A percentile compares a stretch with the other conserved stretches of the same genome.
Conservation (phyloP, 768 basidiomycete species). For the Termitomyces eurrhizus region DNA sequence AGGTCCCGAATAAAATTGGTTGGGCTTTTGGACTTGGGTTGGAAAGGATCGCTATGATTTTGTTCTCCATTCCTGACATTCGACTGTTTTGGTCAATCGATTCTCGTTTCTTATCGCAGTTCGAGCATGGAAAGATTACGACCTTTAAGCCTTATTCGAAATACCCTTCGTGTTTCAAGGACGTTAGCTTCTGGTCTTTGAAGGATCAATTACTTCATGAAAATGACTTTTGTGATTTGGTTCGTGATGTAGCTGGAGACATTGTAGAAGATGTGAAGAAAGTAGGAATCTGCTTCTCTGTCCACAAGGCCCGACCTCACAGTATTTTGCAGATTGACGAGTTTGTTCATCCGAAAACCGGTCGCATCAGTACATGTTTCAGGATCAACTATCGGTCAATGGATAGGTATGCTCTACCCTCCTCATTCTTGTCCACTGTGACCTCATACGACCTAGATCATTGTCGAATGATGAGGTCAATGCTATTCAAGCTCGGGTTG, state of each 20-base stretch:
- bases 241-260: conserved; percentile 90
- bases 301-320: too few relatives aligned
- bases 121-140: conserved; percentile 68
- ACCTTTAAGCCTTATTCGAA: conserved; percentile 90
- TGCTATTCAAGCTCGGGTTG: conserved; percentile 62
- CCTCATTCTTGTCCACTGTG: neutral
- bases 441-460: conserved; percentile 45
- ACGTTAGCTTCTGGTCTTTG: conserved; percentile 91
- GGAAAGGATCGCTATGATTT: conserved; percentile 96
- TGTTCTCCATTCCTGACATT: conserved; percentile 96
- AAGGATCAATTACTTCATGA: conserved; percentile 65
- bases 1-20: conserved; percentile 77
- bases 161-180: conserved; percentile 91
- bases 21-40: conserved; percentile 99
- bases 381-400: conserved; percentile 94
- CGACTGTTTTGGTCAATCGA: conserved; percentile 96
- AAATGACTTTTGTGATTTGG: conserved; percentile 95
- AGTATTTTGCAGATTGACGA: conserved; percentile 68
- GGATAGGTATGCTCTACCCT: conserved; percentile 63
- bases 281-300: conserved; percentile 38
- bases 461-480: conserved; percentile 90
- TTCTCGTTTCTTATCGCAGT: conserved; percentile 83
- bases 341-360: conserved; percentile 87
- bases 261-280: conserved; percentile 86
- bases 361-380: conserved; percentile 77